Evolutionary conservation across 495 filamentous ascomycete species (phyloP).

Genomic region (Cryomyces minteri): DNA sequence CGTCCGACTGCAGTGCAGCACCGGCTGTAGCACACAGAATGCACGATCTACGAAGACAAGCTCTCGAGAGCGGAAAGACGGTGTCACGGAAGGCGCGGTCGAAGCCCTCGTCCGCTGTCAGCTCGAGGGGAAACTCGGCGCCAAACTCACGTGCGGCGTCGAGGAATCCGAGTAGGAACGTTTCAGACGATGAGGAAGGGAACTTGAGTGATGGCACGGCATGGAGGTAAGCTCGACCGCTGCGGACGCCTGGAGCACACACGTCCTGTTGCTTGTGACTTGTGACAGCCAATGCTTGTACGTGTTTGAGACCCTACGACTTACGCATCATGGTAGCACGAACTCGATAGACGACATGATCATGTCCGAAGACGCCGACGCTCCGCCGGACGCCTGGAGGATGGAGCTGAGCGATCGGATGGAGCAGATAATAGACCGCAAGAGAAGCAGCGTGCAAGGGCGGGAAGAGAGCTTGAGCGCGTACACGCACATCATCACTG

Average conservation of each 20-base stretch:
- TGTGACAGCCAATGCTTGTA: too few species aligned
- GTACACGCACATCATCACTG: constrained; percentile 55
- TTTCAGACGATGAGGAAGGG: constrained; percentile 68
- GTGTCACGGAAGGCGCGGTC: constrained; percentile 78
- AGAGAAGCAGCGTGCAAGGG: constrained; percentile 62
- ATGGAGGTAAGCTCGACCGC: constrained; percentile 32
- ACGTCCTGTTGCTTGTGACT: background rate
- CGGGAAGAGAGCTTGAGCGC: constrained; percentile 52
- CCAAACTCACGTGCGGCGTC: constrained; percentile 41
- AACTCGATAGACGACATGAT: constrained; percentile 37
- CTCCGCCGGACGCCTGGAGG: constrained; percentile 37
- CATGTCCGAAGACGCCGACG: constrained; percentile 31
- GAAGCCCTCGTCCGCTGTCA: constrained; percentile 43
- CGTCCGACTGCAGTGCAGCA: too few species aligned
- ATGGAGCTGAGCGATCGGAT: constrained; percentile 53
- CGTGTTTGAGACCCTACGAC: too few species aligned
- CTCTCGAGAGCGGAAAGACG: constrained; percentile 77
- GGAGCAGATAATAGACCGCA: constrained; percentile 68
- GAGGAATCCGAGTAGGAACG: constrained; percentile 30
- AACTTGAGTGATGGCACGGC: constrained; percentile 48
- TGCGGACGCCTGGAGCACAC: background rate
- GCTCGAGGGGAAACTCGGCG: constrained; percentile 43
- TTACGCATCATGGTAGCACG: constrained; percentile 7
- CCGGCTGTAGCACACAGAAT: constrained; percentile 19
- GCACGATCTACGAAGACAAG: constrained; percentile 68